Conservation (phyloP, 1,139 yeast genomes). For the Kurtzmaniella natalensis region DNA sequence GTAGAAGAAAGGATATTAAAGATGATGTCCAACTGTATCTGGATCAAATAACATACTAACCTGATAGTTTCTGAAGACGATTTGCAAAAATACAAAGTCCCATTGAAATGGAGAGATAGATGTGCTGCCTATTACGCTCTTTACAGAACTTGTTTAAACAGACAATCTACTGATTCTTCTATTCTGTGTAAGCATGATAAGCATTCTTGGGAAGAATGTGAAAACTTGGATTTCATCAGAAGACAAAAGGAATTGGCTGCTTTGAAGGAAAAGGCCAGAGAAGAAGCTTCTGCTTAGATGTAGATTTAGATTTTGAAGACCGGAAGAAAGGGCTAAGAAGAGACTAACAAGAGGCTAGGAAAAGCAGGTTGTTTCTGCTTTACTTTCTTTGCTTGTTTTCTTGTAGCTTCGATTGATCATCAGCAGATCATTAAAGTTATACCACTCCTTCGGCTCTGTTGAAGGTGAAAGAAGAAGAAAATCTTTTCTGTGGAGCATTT, state of each 20-base stretch:
- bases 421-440: too few species aligned
- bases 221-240: slow-evolving; percentile 77
- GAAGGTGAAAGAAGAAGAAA: too few species aligned
- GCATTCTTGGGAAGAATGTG: slow-evolving; percentile 84
- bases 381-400: too few species aligned
- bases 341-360: too few species aligned
- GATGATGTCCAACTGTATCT: too few species aligned
- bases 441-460: too few species aligned
- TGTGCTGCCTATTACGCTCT: slow-evolving; percentile 75
- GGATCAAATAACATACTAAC: slow-evolving; percentile 10
- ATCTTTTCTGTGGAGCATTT: too few species aligned
- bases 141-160: slow-evolving; percentile 43
- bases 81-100: slow-evolving; percentile 76
- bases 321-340: too few species aligned
- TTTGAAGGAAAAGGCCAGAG: slow-evolving; percentile 39
- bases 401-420: too few species aligned
- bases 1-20: slow-evolving; percentile 18
- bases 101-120: slow-evolving; percentile 80
- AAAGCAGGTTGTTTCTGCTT: too few species aligned
- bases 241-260: slow-evolving; percentile 70
- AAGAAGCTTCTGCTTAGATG: slow-evolving; percentile 15
- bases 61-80: slow-evolving; percentile 73
- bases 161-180: slow-evolving; percentile 44
- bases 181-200: slow-evolving; percentile 72
- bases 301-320: too few species aligned